Conservation (phyloP, 2,329 filamentous ascomycete species). For the Aspergillus sp. region DNA sequence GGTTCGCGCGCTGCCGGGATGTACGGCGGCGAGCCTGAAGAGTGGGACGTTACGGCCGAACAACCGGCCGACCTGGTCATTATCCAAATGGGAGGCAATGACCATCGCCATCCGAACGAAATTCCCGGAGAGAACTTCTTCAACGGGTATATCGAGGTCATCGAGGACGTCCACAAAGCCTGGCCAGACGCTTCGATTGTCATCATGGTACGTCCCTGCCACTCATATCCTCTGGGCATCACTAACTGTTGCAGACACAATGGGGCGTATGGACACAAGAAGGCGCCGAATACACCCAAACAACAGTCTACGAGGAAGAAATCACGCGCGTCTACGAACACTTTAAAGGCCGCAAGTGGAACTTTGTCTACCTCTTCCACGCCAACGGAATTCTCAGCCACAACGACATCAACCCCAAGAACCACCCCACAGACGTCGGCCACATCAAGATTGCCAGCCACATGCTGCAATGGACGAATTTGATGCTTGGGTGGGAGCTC, state of each 20-base stretch:
- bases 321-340: slow-evolving; percentile 53
- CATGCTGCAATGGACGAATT: slow-evolving; percentile 57
- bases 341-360: slow-evolving; percentile 46
- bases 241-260: slow-evolving; percentile 42
- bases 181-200: slow-evolving; percentile 47
- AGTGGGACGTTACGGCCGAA: slow-evolving; percentile 26
- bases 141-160: slow-evolving; percentile 42
- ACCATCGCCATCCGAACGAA: slow-evolving; percentile 45
- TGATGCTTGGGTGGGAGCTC: slow-evolving; percentile 58
- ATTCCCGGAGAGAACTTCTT: slow-evolving; percentile 40
- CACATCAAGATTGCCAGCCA: slow-evolving; percentile 63
- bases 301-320: slow-evolving; percentile 50
- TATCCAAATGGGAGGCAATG: slow-evolving; percentile 51
- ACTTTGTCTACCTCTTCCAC: slow-evolving; percentile 63
- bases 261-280: slow-evolving; percentile 55
- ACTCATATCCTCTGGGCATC: not conserved
- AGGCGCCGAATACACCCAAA: slow-evolving; percentile 53
- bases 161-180: slow-evolving; percentile 40
- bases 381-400: slow-evolving; percentile 62
- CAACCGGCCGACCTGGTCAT: slow-evolving; percentile 42
- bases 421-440: slow-evolving; percentile 62
- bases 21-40: slow-evolving; percentile 39
- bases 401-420: slow-evolving; percentile 60
- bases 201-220: slow-evolving; percentile 31
- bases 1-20: slow-evolving; percentile 46